Conservation (phyloP, 2,329 filamentous ascomycete species). For the Ceratocystis harringtonii region DNA sequence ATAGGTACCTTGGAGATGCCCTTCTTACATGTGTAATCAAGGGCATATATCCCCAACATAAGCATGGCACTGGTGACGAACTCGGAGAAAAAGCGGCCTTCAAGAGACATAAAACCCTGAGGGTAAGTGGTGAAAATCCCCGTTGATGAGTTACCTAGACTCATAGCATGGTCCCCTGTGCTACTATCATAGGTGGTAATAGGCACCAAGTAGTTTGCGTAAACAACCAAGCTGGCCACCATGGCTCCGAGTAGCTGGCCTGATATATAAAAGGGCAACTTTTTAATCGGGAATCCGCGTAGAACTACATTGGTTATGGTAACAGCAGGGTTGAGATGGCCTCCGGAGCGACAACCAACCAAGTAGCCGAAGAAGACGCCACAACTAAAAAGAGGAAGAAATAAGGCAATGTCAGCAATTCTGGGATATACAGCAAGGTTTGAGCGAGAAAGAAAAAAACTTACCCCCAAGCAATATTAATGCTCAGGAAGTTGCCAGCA, state of each 20-base stretch:
- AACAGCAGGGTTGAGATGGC: constrained; percentile 56
- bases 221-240: constrained; percentile 43
- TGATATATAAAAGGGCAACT: constrained; percentile 50
- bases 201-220: constrained; percentile 48
- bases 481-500: constrained; percentile 36
- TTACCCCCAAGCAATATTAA: constrained; percentile 37
- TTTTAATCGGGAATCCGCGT: constrained; percentile 52
- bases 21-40: constrained; percentile 40
- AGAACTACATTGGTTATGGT: constrained; percentile 55
- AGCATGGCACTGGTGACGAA: constrained; percentile 52
- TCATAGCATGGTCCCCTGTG: constrained; percentile 44
- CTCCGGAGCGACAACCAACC: constrained; percentile 48
- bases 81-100: constrained; percentile 57
- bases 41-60: constrained; percentile 57
- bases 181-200: constrained; percentile 51
- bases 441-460: not conserved
- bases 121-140: constrained; percentile 64
- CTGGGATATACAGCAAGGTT: constrained; percentile 1
- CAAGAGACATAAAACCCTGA: constrained; percentile 49
- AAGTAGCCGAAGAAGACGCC: constrained; percentile 58
- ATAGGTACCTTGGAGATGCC: constrained; percentile 38
- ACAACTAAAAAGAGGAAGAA: constrained; percentile 28
- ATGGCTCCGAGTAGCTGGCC: constrained; percentile 56
- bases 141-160: constrained; percentile 43
- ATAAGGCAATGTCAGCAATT: constrained; percentile 17